These are phyloP conservation scores for Draba incana DNA, from an alignment of 345 rosid genomes.

Conservation along the genomic window DNA sequence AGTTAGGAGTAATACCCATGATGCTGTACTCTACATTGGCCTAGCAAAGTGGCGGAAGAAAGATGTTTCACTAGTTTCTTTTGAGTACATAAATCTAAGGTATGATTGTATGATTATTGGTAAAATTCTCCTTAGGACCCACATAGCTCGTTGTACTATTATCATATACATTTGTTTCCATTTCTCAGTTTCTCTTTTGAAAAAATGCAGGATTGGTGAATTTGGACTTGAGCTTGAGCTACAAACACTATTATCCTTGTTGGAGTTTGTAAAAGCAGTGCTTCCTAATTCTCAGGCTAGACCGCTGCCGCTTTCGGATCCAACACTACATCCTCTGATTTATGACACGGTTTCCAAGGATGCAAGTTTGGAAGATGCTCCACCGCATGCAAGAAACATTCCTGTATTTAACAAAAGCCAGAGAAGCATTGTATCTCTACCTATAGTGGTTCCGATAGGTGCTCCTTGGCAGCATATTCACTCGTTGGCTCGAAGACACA, in stretches of 20 bases:
- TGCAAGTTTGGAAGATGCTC: slow-evolving; percentile 45
- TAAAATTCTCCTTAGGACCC: slow-evolving; percentile 24
- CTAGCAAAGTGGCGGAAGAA: slow-evolving; percentile 84
- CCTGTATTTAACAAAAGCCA: slow-evolving; percentile 46
- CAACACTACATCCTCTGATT: slow-evolving; percentile 44
- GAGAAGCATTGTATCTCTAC: slow-evolving; percentile 49
- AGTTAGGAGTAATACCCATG: slow-evolving; percentile 47
- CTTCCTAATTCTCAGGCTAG: slow-evolving; percentile 64
- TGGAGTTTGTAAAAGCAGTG: slow-evolving; percentile 64
- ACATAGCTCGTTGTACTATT: slow-evolving; percentile 17
- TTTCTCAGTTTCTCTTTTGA: slow-evolving; percentile 32
- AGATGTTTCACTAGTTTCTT: slow-evolving; percentile 75
- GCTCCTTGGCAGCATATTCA: slow-evolving; percentile 95
- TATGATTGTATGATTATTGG: slow-evolving; percentile 46
- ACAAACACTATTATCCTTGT: slow-evolving; percentile 68
- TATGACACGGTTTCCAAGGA: slow-evolving; percentile 49
- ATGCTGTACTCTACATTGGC: slow-evolving; percentile 61
- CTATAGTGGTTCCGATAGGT: slow-evolving; percentile 83
- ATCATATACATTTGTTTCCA: slow-evolving; percentile 13
- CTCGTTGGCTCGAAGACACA: slow-evolving; percentile 77
- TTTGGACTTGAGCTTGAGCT: slow-evolving; percentile 90
- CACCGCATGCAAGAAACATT: slow-evolving; percentile 45
- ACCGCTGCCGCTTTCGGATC: slow-evolving; percentile 61
- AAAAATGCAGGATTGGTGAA: slow-evolving; percentile 71
- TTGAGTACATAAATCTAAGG: slow-evolving; percentile 82